Conservation (phyloP, 306 rosid genomes). For the Cucumis melo region DNA sequence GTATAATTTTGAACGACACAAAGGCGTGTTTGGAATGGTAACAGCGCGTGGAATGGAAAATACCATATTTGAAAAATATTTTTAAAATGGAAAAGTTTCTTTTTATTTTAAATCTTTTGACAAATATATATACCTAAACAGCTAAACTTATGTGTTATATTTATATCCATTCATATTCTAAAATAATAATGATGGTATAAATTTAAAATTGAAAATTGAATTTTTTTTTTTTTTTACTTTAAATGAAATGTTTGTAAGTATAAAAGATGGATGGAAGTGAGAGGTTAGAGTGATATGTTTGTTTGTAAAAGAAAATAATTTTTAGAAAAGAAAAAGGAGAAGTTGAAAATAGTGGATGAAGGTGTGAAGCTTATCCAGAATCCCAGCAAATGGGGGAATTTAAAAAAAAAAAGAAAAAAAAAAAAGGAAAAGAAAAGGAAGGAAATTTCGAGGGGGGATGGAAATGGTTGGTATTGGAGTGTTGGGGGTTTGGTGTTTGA, state of each 20-base stretch:
- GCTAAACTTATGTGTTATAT: too few relatives aligned
- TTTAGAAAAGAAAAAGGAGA: background rate
- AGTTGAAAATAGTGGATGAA: background rate
- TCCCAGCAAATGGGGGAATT: background rate
- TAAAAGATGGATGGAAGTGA: too few relatives aligned
- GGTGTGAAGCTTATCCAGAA: slow-evolving; percentile 9
- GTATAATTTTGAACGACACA: background rate
- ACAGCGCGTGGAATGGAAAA: slow-evolving; percentile 16
- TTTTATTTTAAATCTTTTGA: too few relatives aligned
- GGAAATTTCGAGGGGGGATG: background rate
- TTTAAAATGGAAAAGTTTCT: background rate
- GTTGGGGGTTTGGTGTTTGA: background rate
- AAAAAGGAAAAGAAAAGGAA: background rate
- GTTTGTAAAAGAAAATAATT: too few relatives aligned
- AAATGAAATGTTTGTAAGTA: too few relatives aligned
- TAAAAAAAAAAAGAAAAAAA: too few relatives aligned
- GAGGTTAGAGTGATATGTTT: too few relatives aligned
- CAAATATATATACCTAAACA: too few relatives aligned
- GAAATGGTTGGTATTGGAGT: background rate
- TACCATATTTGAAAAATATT: slow-evolving; percentile 16
- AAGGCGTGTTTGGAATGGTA: slow-evolving; percentile 46
- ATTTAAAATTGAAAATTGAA: too few relatives aligned
- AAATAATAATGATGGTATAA: too few relatives aligned
- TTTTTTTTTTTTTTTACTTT: too few relatives aligned
- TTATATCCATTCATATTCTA: too few relatives aligned